Conservation (phyloP, 371 early-diverging fungal species). For the Rhizopus sp. region DNA sequence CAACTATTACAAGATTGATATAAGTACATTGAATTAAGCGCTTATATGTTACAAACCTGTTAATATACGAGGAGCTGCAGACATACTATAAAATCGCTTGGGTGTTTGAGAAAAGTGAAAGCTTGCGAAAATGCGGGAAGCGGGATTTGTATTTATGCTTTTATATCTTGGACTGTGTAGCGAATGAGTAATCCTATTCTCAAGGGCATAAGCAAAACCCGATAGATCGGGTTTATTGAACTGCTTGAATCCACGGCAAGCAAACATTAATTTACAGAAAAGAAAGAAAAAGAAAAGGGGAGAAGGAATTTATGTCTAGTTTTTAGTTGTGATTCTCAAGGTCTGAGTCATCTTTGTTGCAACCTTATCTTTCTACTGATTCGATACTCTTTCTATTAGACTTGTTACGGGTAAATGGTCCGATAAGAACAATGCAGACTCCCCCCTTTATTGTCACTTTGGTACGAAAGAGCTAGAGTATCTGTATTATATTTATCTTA, state of each 20-base stretch:
- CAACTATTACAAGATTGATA: constrained; percentile 48
- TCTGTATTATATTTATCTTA: too few species aligned
- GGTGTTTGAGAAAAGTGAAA: not conserved
- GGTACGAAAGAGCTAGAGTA: too few species aligned
- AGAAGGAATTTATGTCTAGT: too few species aligned
- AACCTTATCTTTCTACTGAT: too few species aligned
- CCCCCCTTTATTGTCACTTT: too few species aligned
- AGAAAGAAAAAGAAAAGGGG: not conserved
- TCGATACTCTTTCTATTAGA: too few species aligned
- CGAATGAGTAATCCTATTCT: constrained; percentile 1
- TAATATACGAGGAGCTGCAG: constrained; percentile 10
- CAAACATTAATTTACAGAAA: not conserved
- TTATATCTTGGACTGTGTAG: not conserved
- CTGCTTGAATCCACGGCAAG: not conserved
- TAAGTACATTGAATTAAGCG: too few species aligned
- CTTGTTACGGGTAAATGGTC: too few species aligned
- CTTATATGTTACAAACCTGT: constrained; percentile 9
- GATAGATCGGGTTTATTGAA: not conserved
- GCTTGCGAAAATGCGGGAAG: not conserved
- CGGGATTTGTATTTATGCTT: not conserved
- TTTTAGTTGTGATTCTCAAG: not conserved
- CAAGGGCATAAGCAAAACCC: not conserved
- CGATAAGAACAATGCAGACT: too few species aligned
- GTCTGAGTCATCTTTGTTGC: too few species aligned
- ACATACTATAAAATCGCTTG: constrained; percentile 11